Conservation (phyloP, 164 flowering plant genomes). For the Cinnamomum chago region DNA sequence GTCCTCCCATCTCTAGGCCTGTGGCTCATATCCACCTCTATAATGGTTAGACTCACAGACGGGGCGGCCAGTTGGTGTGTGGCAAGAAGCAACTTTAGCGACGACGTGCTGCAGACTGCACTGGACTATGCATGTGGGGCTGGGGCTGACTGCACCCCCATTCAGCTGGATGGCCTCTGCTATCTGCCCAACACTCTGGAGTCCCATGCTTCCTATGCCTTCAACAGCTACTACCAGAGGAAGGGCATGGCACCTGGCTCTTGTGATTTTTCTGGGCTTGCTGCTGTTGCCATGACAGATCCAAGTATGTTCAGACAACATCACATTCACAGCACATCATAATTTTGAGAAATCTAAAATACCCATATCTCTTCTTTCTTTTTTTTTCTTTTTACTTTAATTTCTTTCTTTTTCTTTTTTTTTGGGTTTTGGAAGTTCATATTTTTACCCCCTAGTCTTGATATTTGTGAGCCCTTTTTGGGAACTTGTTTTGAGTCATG, state of each 20-base stretch:
- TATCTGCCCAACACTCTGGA: constrained; percentile 69
- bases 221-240: constrained; percentile 69
- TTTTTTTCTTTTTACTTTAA: neutral
- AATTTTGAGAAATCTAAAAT: neutral
- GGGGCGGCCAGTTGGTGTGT: constrained; percentile 55
- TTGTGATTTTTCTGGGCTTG: constrained; percentile 69
- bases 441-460: no score
- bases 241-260: constrained; percentile 54
- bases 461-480: no score
- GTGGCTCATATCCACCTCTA: neutral
- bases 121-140: constrained; percentile 70
- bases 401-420: neutral
- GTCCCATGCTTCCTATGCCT: constrained; percentile 88
- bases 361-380: neutral
- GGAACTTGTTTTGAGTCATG: no score
- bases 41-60: neutral
- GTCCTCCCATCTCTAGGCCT: neutral
- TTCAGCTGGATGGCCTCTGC: constrained; percentile 56
- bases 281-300: constrained; percentile 58
- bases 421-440: neutral
- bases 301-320: constrained; percentile 47
- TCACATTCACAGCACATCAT: no score
- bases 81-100: constrained; percentile 54
- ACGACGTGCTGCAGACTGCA: constrained; percentile 46
- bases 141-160: constrained; percentile 72